Evolutionary conservation across 2,329 filamentous ascomycete species (phyloP).

Genomic region (Parastagonospora nodorum): DNA sequence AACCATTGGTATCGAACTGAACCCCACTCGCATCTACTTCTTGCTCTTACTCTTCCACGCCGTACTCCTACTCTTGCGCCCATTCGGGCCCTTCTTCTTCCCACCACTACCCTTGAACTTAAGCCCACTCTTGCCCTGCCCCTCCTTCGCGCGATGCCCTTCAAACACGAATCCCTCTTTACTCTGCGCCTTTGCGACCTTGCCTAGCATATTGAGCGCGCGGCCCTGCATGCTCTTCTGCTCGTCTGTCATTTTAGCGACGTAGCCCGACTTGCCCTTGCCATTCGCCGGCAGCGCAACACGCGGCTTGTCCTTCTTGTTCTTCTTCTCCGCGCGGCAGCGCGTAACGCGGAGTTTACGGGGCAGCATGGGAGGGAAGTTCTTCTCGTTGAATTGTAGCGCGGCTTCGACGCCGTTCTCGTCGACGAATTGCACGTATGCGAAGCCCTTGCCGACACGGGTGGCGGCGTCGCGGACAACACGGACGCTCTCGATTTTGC

Average conservation of each 20-base stretch:
- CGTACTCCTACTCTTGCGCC: constrained; percentile 50
- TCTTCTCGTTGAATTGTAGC: constrained; percentile 85
- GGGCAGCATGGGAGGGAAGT: constrained; percentile 92
- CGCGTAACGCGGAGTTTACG: constrained; percentile 83
- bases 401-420: constrained; percentile 89
- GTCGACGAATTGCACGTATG: constrained; percentile 94
- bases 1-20: no score
- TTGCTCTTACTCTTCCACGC: constrained; percentile 53
- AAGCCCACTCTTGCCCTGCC: constrained; percentile 66
- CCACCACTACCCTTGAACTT: constrained; percentile 58
- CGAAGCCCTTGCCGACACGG: constrained; percentile 93
- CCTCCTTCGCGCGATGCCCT: constrained; percentile 73
- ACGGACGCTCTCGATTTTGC: constrained; percentile 89
- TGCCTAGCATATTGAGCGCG: constrained; percentile 74
- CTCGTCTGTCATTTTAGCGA: constrained; percentile 71
- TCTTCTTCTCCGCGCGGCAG: constrained; percentile 68
- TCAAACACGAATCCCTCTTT: constrained; percentile 81
- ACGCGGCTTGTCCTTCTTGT: constrained; percentile 38
- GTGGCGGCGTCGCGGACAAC: constrained; percentile 89
- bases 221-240: constrained; percentile 75
- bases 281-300: constrained; percentile 40
- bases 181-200: constrained; percentile 66
- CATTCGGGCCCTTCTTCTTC: constrained; percentile 49
- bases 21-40: constrained; percentile 17
- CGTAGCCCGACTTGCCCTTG: constrained; percentile 59